Base-by-base conservation (phyloP, 768 basidiomycete genomes). In the Candolleomyces eurysporus region DNA sequence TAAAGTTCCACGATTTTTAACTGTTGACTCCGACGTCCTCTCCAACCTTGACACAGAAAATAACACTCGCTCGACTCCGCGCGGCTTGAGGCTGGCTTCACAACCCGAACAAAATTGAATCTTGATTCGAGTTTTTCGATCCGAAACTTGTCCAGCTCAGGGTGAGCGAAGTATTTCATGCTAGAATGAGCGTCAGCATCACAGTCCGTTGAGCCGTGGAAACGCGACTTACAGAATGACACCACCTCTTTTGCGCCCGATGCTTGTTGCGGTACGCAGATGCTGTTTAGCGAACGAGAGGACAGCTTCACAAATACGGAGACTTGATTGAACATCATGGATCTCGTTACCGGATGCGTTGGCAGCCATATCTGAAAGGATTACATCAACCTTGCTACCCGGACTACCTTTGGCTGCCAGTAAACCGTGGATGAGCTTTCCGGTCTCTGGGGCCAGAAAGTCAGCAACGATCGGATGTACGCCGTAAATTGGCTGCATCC, bases 351-450 rank as follows among this genome's bases (percentile, higher is more conserved):
- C 96, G 2, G 89, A 84, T 61, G 86, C 79, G 71, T 95, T 94
- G 19, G 87, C 86, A 17, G 94, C 92, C 90, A 98, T 95, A 69
- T 97, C 96, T 8, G 89, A 92, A 4, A 97, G 79, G 26, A 97
- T 83, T 17, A 96, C 76, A 70, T 98, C 94, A 7, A 86, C 89
- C 72, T 81, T 83, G 17, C 73, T 74, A 2, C 71, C 69, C 0
- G 68, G 61, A 60, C 74, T 72, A 42, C 65, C 66, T 17, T 68
- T 69, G 9, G 58, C 58, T 21, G 63, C 62, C 36, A 79, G 64
- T n/a, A 76, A 59, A 10, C 69, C 66, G n/a, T 73, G 73, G 30
- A 94, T 75, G 26, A 75, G 68, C 3, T 61, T 60, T 42, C 80
- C 80, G 0, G 88, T 83, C 22, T 77, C 71, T 0, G 82, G 77